Evolutionary conservation across 208 protist genomes (phyloP).

Genomic region (Angomonas deanei): DNA sequence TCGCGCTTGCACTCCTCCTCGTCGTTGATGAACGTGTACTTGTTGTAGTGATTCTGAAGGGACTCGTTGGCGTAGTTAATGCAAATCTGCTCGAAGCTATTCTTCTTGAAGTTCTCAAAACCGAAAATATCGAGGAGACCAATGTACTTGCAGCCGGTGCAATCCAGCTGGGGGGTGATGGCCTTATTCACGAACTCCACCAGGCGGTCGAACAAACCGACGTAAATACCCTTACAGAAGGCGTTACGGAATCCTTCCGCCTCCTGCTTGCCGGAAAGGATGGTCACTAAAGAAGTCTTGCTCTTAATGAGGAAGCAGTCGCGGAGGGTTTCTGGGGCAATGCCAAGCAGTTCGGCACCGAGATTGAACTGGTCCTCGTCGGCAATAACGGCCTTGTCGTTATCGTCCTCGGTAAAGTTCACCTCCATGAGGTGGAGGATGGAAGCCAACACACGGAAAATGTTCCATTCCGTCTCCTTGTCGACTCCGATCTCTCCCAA

Average conservation of each 20-base stretch:
- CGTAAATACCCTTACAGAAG: constrained; percentile 89
- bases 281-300: constrained; percentile 69
- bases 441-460: constrained; percentile 87
- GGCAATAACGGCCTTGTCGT: constrained; percentile 63
- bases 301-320: constrained; percentile 80
- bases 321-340: constrained; percentile 44
- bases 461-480: constrained; percentile 37
- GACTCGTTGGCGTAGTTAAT: constrained; percentile 98
- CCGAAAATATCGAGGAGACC: constrained; percentile 95
- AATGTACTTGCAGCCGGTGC: constrained; percentile 78
- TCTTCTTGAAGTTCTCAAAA: constrained; percentile 94
- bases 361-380: constrained; percentile 32
- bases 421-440: constrained; percentile 93
- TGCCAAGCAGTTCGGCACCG: constrained; percentile 57
- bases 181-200: constrained; percentile 79
- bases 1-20: constrained; percentile 87
- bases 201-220: constrained; percentile 86
- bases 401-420: constrained; percentile 70
- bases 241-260: constrained; percentile 77
- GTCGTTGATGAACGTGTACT: constrained; percentile 93
- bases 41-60: constrained; percentile 97
- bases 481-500: constrained; percentile 66
- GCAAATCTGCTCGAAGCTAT: constrained; percentile 97
- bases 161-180: constrained; percentile 50
- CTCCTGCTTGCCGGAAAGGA: constrained; percentile 67